A percentile compares a stretch with the other conserved stretches of the same genome.
Conservation (phyloP, 2,329 filamentous ascomycete species). For the Curvularia lunata region DNA sequence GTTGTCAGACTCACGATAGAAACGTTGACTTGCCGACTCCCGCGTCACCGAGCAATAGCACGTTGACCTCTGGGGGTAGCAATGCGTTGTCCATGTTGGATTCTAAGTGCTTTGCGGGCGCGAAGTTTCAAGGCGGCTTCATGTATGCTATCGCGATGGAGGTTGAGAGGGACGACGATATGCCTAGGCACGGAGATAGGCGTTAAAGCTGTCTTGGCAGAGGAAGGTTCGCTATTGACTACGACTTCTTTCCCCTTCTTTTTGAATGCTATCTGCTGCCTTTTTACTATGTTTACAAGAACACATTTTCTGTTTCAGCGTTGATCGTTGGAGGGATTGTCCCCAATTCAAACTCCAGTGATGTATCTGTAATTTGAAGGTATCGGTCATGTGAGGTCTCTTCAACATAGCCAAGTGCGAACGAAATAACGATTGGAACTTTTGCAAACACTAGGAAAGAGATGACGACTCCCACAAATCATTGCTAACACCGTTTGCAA, state of each 20-base stretch:
- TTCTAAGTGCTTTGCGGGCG: slow-evolving; percentile 4
- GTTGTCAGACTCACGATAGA: slow-evolving; percentile 59
- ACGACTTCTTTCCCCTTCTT: neutral
- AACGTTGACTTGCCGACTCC: slow-evolving; percentile 69
- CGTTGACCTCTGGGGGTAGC: slow-evolving; percentile 42
- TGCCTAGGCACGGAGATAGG: slow-evolving; percentile 15
- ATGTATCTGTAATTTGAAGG: neutral
- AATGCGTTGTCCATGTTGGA: slow-evolving; percentile 28
- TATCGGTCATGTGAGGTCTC: neutral
- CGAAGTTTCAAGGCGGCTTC: slow-evolving; percentile 17
- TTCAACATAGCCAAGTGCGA: neutral
- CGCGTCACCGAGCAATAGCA: slow-evolving; percentile 65
- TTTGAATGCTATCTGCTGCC: neutral
- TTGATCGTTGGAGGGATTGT: neutral
- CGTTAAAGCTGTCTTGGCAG: slow-evolving; percentile 17
- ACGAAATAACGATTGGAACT: neutral
- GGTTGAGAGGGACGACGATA: slow-evolving; percentile 1
- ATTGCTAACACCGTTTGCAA: neutral
- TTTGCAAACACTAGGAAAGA: neutral
- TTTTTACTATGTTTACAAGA: neutral
- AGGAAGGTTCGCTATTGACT: neutral
- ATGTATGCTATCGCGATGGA: slow-evolving; percentile 18
- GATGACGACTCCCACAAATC: neutral
- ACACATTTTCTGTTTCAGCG: neutral
- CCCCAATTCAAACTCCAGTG: neutral